phyloP scores from a whole-genome alignment of 2,329 filamentous ascomycete species.

The Keithomyces neogunnii region DNA sequence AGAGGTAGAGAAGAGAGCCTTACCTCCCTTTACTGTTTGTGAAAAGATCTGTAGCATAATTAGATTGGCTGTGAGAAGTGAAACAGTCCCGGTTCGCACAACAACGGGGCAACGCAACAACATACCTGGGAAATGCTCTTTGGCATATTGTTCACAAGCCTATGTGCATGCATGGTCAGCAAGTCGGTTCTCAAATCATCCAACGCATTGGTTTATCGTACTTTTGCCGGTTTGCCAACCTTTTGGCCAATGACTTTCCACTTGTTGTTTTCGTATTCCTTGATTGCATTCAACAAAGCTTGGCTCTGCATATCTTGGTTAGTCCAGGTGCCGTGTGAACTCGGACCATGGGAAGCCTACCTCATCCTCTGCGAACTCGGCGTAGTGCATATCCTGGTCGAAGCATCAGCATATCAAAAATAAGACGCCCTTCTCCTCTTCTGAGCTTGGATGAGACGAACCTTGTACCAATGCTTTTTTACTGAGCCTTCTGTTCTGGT shows the following conservation, averaged over 20 bases:
- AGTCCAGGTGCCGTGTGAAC: conserved; percentile 9
- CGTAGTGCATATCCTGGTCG: conserved; percentile 91
- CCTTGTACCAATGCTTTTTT: conserved; percentile 99
- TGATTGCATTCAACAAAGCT: conserved; percentile 84
- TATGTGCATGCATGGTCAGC: conserved; percentile 10
- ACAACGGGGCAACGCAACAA: conserved; percentile 6
- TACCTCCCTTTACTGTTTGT: conserved; percentile 30
- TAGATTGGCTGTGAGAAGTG: conserved; percentile 18
- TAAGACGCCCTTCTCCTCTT: background rate
- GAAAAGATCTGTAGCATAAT: conserved; percentile 27
- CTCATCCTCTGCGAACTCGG: conserved; percentile 96
- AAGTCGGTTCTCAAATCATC: background rate
- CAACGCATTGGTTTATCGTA: conserved; percentile 10
- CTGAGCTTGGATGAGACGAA: conserved; percentile 27
- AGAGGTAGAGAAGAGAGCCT: background rate
- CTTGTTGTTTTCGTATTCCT: conserved; percentile 97
- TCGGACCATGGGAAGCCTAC: conserved; percentile 35
- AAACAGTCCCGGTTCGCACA: conserved; percentile 3
- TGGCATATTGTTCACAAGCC: conserved; percentile 73
- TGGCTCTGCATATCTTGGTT: conserved; percentile 46
- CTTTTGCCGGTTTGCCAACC: conserved; percentile 94
- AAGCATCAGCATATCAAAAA: conserved; percentile 3
- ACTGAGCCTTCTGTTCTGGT: conserved; percentile 92
- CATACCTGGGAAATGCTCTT: conserved; percentile 74
- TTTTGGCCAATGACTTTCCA: conserved; percentile 98